Evolutionary conservation across 208 protist species (phyloP).

Genomic region (Jaenimonas drosophilae): DNA sequence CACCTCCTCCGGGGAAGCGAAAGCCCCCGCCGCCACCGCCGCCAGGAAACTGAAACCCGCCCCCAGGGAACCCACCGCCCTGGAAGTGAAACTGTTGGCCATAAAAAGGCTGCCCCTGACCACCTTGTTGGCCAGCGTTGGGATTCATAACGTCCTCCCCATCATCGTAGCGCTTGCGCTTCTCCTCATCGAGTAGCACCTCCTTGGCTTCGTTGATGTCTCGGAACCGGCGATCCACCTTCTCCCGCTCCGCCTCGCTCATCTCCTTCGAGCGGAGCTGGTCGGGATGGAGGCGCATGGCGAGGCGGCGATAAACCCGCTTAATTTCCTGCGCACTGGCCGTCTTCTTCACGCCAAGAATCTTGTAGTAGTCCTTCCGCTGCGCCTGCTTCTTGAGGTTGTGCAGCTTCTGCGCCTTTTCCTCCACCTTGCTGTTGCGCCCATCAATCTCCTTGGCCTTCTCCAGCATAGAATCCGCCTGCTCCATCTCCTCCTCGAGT

Average conservation of each 20-base stretch:
- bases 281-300: conserved; percentile 85
- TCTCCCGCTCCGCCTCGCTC: conserved; percentile 46
- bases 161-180: conserved; percentile 79
- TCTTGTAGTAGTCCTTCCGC: conserved; percentile 91
- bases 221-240: conserved; percentile 66
- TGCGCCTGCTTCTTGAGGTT: conserved; percentile 14
- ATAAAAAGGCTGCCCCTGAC: conserved; percentile 46
- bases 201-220: conserved; percentile 91
- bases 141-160: conserved; percentile 84
- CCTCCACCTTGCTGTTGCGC: conserved; percentile 12
- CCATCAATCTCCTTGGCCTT: conserved; percentile 13
- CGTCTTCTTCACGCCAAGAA: conserved; percentile 81
- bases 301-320: conserved; percentile 84
- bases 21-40: conserved; percentile 14
- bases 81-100: conserved; percentile 50
- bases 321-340: conserved; percentile 75
- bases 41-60: not conserved
- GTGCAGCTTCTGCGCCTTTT: conserved; percentile 27
- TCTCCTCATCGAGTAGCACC: conserved; percentile 81
- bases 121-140: conserved; percentile 16
- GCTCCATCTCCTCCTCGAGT: conserved; percentile 55
- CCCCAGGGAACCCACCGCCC: conserved; percentile 10
- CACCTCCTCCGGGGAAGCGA: conserved; percentile 10
- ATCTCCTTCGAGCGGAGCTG: conserved; percentile 72
- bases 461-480: conserved; percentile 34